Evolutionary conservation across 2,329 filamentous ascomycete species (phyloP), one percentile per base, ranked within the genome.

Genomic region (Pseudopyrenochaeta lycopersici): DNA sequence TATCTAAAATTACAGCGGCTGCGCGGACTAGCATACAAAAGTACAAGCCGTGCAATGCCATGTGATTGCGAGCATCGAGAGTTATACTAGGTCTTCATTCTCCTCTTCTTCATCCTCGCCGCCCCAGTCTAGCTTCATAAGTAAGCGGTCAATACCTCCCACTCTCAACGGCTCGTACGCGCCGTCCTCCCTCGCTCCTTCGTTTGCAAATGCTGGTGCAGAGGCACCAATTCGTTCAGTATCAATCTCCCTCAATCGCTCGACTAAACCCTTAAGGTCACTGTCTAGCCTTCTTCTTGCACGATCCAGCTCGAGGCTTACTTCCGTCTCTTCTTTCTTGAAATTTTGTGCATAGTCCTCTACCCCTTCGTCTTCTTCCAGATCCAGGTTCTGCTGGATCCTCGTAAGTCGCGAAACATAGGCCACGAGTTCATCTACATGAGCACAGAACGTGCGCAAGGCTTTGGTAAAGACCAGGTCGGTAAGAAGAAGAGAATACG

Each of bases 111-210:
- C 70, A 4, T 71, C 71, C 12, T 61, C 65, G 9, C 54, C 68
- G n/a, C 76, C 75, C 73, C 84, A 86, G 62, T 97, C 92, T 65
- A 97, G 79, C 80, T 97, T 97, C 91, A 97, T 96, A 71, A 97
- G 76, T 70, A 97, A 76, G 53, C 90, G 82, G 77, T 97, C 92
- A 40, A 97, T 86, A 1, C 92, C 90, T 0, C 91, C 91, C 3
- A 91, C 85, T 55, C 89, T 87, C 57, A 86, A 83, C 1, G 91
- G 89, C 27, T 88, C 82, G 72, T 91, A 97, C 0, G 79, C 81
- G 33, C 79, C 78, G 29, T 83, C 81, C 11, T 67, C 64, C 47
- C 63, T 40, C 30, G 59, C 36, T 39, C 44, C 48, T 32, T 50
- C 42, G 39, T 47, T 60, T 10, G 32, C 48, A 4, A 64, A 49